Evolutionary conservation across 2,329 filamentous ascomycete genomes (phyloP), one percentile per base, ranked within the genome.

Genomic region (Botrytis cinerea): DNA sequence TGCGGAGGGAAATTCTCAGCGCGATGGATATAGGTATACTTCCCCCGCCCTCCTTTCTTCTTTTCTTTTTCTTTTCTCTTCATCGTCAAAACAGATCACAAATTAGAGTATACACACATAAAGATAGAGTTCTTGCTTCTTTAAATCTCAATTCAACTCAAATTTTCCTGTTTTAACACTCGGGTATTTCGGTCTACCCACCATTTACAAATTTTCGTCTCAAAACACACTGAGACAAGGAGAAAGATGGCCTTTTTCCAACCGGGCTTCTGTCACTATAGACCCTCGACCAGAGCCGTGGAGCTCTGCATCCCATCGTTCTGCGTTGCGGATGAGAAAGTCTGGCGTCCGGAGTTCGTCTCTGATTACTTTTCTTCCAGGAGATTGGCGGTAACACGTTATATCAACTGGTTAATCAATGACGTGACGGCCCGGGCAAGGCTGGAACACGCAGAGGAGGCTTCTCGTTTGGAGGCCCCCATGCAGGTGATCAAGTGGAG

Each of bases 321-420:
- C 20, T 51, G 38, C 64, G 64, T 54, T 54, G 63, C 16, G 63
- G 45, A n/a, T 67, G 46, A 32, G 18, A 46, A 46, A n/a, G 16
- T n/a, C 22, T 67, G 63, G 46, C 63, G 63, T 20, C 32, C 25
- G 25, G 64, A 68, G 46, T 68, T 68, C 25, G 46, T 54, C 45
- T 67, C 63, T 22, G 63, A 67, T 51, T 67, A 67, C 18, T 67
- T 38, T 28, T 40, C 63, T 20, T 9, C 14, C 63, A 48, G 63
- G 18, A 67, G 63, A 51, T 51, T 67, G 63, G 63, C 63, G 28
- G 63, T 67, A 38, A 67, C 46, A 20, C 64, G 64, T 16, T 48
- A 54, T 10, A 35, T 67, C 64, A 54, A 40, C 46, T 67, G 64
- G 64, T 35, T 51, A 32, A 54, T 54, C 38, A 67, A 67, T 54